Base-by-base conservation (phyloP, 2,329 filamentous ascomycete species). In the Neofusicoccum sp. region DNA sequence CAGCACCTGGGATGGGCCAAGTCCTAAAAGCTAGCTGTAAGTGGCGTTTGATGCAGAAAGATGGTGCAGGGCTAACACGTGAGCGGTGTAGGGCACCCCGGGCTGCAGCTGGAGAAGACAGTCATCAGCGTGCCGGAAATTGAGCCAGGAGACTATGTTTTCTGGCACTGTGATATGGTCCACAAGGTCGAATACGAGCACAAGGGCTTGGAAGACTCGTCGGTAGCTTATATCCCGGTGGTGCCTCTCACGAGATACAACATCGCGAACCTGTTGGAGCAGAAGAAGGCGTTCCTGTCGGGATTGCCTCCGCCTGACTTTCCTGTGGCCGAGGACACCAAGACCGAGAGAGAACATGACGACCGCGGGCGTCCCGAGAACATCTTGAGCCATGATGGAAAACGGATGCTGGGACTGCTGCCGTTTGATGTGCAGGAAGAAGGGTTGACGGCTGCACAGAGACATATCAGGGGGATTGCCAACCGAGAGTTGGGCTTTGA, bases 31-130 rank as follows among this genome's bases (percentile, higher is more conserved):
- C 8, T 48, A 63, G 39, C 39, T 43, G 39, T 43, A 43, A n/a
- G 39, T 16, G 12, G n/a, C 6, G 14, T 6, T 2, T 14, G 9
- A 82, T 61, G 81, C 78, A 2, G 80, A 80, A 2, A 80, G 82
- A 68, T 68, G 69, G 29, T 82, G 77, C 74, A 76, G 81, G 69
- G 77, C 79, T 4, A 68, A 68, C 56, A 74, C 69, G 8, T 73
- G 79, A 56, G 67, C 68, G 22, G 77, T 75, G 75, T 66, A 71
- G 14, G 74, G 74, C 3, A 64, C 52, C 69, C 69, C 6, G 67
- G 69, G 58, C 43, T 71, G 11, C 36, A 49, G 2, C 50, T 70
- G 54, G 65, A 69, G 3, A 66, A 63, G 41, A 60, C 56, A 14
- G 49, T 69, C 12, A 59, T 71, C 14, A 65, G 66, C 6, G 68